A percentile compares a stretch with the other conserved stretches of the same genome.
Conservation (phyloP, 305 asterid genomes). For the Fraxinus baroniana region DNA sequence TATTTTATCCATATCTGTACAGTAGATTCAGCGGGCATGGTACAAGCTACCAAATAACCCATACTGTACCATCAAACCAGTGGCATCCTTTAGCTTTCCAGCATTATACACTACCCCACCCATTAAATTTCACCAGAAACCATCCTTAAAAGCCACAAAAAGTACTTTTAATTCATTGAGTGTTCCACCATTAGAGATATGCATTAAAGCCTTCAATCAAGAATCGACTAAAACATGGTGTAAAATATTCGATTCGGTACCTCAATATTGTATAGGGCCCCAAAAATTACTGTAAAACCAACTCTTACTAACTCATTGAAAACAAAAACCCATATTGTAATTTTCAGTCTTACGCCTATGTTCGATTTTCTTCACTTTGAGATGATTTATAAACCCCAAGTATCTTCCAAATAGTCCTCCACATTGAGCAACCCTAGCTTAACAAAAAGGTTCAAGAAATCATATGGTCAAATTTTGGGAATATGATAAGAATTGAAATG, state of each 20-base stretch:
- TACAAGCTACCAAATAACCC: background rate
- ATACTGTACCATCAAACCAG: background rate
- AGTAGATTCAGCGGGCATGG: background rate
- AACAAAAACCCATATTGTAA: background rate
- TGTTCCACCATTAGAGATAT: background rate
- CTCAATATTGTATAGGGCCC: background rate
- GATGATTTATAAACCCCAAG: background rate
- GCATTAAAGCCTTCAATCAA: background rate
- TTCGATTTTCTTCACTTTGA: background rate
- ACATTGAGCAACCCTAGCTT: conserved; percentile 11
- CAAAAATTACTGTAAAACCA: background rate
- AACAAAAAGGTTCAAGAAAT: conserved; percentile 9
- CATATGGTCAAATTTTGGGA: conserved; percentile 13
- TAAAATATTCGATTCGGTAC: background rate
- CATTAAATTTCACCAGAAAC: background rate
- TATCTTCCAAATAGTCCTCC: background rate
- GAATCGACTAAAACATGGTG: background rate
- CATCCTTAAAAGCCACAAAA: background rate
- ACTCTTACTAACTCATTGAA: background rate
- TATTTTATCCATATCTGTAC: background rate
- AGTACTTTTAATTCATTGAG: background rate
- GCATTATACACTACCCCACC: conserved; percentile 5
- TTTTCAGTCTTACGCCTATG: background rate
- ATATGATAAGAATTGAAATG: conserved; percentile 18
- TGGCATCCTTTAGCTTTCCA: conserved; percentile 1